Conservation (phyloP, 345 rosid species). For the Boechera divaricarpa region DNA sequence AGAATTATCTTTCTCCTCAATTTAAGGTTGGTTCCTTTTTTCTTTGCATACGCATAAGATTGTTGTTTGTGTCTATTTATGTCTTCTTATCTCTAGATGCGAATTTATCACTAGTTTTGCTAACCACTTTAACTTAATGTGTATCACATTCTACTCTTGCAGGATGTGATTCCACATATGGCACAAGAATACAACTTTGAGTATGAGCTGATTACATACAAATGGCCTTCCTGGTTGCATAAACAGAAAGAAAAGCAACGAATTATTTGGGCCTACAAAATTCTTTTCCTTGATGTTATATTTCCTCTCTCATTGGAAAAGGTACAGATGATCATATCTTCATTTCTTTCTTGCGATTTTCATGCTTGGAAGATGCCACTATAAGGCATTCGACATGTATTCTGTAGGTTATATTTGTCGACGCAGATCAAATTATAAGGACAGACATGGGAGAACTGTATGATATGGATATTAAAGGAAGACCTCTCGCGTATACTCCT, state of each 20-base stretch:
- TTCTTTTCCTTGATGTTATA: slow-evolving; percentile 95
- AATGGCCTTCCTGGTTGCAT: slow-evolving; percentile 99
- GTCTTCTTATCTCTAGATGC: not conserved
- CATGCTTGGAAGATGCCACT: slow-evolving; percentile 16
- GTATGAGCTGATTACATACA: slow-evolving; percentile 90
- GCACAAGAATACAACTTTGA: slow-evolving; percentile 90
- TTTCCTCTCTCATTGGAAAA: slow-evolving; percentile 96
- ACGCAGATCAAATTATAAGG: slow-evolving; percentile 95
- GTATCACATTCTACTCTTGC: slow-evolving; percentile 38
- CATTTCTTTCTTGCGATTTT: slow-evolving; percentile 18
- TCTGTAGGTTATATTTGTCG: slow-evolving; percentile 92
- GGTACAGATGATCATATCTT: slow-evolving; percentile 51
- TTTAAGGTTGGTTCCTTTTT: slow-evolving; percentile 69
- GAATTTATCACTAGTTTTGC: not conserved
- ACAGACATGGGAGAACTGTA: slow-evolving; percentile 99
- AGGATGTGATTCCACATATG: slow-evolving; percentile 99
- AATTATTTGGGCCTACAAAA: slow-evolving; percentile 98
- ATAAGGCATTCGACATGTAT: slow-evolving; percentile 28
- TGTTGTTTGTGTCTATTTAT: not conserved
- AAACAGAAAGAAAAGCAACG: slow-evolving; percentile 99
- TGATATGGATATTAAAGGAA: slow-evolving; percentile 96
- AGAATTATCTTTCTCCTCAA: slow-evolving; percentile 98
- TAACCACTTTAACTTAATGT: not conserved
- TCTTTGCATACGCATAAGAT: not conserved
- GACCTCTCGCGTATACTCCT: slow-evolving; percentile 98